Evolutionary conservation across 129 eudicot genomes (phyloP).

Genomic region (Tagetes erecta): DNA sequence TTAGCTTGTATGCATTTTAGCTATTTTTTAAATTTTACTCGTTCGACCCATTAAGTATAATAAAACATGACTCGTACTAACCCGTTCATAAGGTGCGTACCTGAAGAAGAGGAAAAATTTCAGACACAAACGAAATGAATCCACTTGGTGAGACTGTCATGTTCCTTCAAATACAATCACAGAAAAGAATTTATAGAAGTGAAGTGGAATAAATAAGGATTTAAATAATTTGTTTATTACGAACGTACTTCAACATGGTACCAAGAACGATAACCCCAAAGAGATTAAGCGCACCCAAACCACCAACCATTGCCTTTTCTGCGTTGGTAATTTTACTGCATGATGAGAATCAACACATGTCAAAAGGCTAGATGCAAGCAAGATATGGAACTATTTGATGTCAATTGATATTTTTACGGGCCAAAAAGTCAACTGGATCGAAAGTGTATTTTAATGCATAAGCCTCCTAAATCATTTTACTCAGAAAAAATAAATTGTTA

Average conservation of each 20-base stretch:
- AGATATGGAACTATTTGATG: not conserved
- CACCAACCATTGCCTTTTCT: slow-evolving; percentile 87
- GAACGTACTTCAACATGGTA: slow-evolving; percentile 76
- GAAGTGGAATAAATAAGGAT: not conserved
- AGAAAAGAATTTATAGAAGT: slow-evolving; percentile 33
- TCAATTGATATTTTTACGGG: too few relatives aligned
- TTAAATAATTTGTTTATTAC: not conserved
- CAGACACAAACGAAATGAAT: slow-evolving; percentile 73
- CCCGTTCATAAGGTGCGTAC: slow-evolving; percentile 32
- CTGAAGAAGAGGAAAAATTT: slow-evolving; percentile 90
- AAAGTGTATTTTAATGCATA: not conserved
- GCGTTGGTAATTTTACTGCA: slow-evolving; percentile 80
- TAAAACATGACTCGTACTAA: not conserved
- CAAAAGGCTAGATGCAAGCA: slow-evolving; percentile 21
- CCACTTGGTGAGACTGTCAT: slow-evolving; percentile 60
- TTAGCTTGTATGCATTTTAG: not conserved
- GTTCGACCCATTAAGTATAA: not conserved
- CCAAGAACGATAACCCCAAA: slow-evolving; percentile 88
- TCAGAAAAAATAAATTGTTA: not conserved
- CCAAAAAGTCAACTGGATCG: too few relatives aligned
- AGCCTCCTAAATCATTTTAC: not conserved
- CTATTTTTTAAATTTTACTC: not conserved
- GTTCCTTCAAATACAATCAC: slow-evolving; percentile 51
- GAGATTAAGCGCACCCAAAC: slow-evolving; percentile 87
- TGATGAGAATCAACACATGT: slow-evolving; percentile 20